A percentile compares a stretch with the other conserved stretches of the same genome.
Conservation (phyloP, 1,139 yeast genomes). For the Blastobotrys proliferans region DNA sequence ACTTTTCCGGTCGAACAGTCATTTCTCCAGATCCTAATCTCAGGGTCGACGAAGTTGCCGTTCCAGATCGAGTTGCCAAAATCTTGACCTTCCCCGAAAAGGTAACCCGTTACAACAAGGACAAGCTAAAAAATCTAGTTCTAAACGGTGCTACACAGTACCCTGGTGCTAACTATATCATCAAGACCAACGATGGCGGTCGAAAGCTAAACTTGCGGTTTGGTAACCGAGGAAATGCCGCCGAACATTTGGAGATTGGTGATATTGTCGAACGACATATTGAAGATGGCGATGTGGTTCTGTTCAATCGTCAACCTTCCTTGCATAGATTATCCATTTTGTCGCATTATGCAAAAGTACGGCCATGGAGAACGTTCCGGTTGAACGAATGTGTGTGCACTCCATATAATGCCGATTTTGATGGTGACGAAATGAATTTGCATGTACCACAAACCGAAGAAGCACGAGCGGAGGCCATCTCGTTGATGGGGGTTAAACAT, state of each 20-base stretch:
- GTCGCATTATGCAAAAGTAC: constrained; percentile 90
- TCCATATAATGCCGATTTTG: constrained; percentile 98
- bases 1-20: constrained; percentile 96
- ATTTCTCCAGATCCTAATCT: constrained; percentile 98
- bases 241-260: constrained; percentile 74
- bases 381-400: constrained; percentile 99
- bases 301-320: constrained; percentile 97
- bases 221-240: constrained; percentile 78
- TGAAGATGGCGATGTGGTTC: constrained; percentile 93
- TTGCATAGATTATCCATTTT: constrained; percentile 90
- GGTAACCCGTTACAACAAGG: constrained; percentile 82
- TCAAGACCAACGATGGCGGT: constrained; percentile 69
- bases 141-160: constrained; percentile 82
- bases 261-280: constrained; percentile 97
- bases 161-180: constrained; percentile 94
- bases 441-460: constrained; percentile 99
- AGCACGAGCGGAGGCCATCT: constrained; percentile 96
- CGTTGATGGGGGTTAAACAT: constrained; percentile 95
- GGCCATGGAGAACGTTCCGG: constrained; percentile 98
- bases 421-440: constrained; percentile 99
- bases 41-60: constrained; percentile 94
- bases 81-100: constrained; percentile 94
- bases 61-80: constrained; percentile 95
- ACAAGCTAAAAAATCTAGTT: constrained; percentile 68
- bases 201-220: constrained; percentile 85